These are phyloP conservation scores for Hypoxylon sp. DNA, from an alignment of 2,329 filamentous ascomycete species.

Conservation along the genomic window DNA sequence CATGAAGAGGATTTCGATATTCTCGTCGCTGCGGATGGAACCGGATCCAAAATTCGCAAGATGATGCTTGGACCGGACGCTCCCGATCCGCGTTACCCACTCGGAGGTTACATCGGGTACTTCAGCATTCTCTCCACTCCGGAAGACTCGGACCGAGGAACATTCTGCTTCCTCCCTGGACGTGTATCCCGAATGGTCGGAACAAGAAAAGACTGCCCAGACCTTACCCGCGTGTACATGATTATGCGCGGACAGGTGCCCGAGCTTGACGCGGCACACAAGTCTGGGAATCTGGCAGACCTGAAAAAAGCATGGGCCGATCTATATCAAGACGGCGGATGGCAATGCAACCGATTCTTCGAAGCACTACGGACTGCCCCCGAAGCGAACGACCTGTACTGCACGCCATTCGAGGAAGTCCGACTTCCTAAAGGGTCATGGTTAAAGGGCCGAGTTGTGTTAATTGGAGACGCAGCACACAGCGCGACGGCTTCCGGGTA, in stretches of 20 bases:
- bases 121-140: slow-evolving; percentile 34
- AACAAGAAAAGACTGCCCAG: slow-evolving; percentile 23
- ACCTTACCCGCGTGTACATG: slow-evolving; percentile 24
- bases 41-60: slow-evolving; percentile 59
- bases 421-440: slow-evolving; percentile 31
- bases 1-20: slow-evolving; percentile 60
- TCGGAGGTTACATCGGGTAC: slow-evolving; percentile 44
- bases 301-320: slow-evolving; percentile 15
- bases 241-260: neutral
- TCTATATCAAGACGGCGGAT: slow-evolving; percentile 13
- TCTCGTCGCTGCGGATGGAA: slow-evolving; percentile 65
- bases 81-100: slow-evolving; percentile 30
- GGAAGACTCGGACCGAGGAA: slow-evolving; percentile 14
- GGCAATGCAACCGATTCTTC: slow-evolving; percentile 10
- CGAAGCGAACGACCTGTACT: slow-evolving; percentile 57
- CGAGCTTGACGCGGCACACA: slow-evolving; percentile 12
- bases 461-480: slow-evolving; percentile 62
- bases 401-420: slow-evolving; percentile 55
- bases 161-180: slow-evolving; percentile 20
- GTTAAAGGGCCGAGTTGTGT: slow-evolving; percentile 53
- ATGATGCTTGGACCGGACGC: slow-evolving; percentile 49
- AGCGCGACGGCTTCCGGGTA: slow-evolving; percentile 58
- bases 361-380: slow-evolving; percentile 46
- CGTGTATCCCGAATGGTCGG: slow-evolving; percentile 7
- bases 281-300: slow-evolving; percentile 13